Evolutionary conservation across 2,329 filamentous ascomycete species (phyloP), one percentile per base, ranked within the genome.

Genomic region (Aspergillus floridensis): DNA sequence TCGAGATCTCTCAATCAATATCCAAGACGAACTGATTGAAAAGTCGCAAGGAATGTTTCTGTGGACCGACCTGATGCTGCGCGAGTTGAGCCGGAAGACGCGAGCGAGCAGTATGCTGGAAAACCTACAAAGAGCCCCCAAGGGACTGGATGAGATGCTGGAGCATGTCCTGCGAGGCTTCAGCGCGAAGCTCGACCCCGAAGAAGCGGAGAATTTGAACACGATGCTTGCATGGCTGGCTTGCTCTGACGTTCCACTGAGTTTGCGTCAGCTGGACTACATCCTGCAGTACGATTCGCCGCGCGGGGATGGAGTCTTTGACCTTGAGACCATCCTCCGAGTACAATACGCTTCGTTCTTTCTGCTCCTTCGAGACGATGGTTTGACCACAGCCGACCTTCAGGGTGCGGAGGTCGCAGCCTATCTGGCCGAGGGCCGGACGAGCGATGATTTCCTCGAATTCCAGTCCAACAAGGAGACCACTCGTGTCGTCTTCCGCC

Each of bases 401-500:
- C 38, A 44, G 16, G 38, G 38, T 6, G 16, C 14, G 1, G 24
- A 54, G 4, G 26, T 12, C 10, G 38, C 44, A 7, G 26, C 24
- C 8, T 24, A 19, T 19, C 4, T 26, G 8, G 19, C 19, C 8
- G 5, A 41, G 22, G 16, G 26, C 19, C 35, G 4, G 5, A 21
- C 26, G 1, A 8, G 41, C 22, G 38, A 54, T 32, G 52, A 32
- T 12, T 8, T 14, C 11, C 6, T 22, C 31, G 52, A 35, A 22
- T 65, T 68, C 52, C 57, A 67, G 35, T 70, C 68, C 1, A 58
- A 67, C 31, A 55, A 24, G 3, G 16, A 55, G 5, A 64, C 63
- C 16, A 70, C 68, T 1, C 54, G 47, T 1, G 59, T 69, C 10
- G 58, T 60, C 4, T 68, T 70, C 41, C 62, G 62, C 35, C 68